Conservation (phyloP, 768 basidiomycete genomes). For the Calvatia gigantea region DNA sequence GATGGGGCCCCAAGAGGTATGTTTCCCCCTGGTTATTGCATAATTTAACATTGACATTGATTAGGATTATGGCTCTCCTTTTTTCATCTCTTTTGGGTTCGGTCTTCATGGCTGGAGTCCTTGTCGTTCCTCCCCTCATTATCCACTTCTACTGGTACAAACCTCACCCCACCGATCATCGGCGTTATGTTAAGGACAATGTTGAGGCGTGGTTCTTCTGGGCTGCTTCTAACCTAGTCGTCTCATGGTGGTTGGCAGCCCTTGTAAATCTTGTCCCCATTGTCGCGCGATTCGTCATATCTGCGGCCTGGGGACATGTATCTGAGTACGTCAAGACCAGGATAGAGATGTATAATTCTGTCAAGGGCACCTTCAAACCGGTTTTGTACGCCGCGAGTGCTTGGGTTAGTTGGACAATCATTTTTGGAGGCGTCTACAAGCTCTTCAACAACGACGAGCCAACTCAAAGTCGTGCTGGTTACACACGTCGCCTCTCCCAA, state of each 20-base stretch:
- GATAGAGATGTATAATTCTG: conserved; percentile 65
- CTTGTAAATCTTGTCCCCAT: conserved; percentile 66
- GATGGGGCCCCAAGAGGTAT: conserved; percentile 56
- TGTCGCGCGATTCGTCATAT: conserved; percentile 47
- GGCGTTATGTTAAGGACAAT: conserved; percentile 61
- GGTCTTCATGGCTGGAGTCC: conserved; percentile 54
- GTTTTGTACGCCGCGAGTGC: conserved; percentile 66
- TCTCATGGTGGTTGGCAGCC: conserved; percentile 79
- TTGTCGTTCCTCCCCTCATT: conserved; percentile 60
- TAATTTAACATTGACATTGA: not conserved
- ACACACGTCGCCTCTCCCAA: conserved; percentile 57
- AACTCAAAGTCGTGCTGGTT: conserved; percentile 48
- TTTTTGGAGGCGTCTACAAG: conserved; percentile 64
- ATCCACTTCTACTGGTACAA: conserved; percentile 72
- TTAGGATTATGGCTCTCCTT: conserved; percentile 54
- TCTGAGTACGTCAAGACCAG: conserved; percentile 64
- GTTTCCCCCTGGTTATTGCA: conserved; percentile 1
- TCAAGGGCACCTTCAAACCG: conserved; percentile 70
- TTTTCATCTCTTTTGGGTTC: conserved; percentile 77
- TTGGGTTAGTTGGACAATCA: conserved; percentile 74
- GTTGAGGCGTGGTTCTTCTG: conserved; percentile 79
- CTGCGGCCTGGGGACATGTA: conserved; percentile 70
- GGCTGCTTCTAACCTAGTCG: conserved; percentile 72
- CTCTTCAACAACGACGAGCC: conserved; percentile 43
- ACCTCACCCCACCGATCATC: conserved; percentile 49